Base-by-base conservation (phyloP, 2,329 filamentous ascomycete species). In the Purpureocillium takamizusanense region DNA sequence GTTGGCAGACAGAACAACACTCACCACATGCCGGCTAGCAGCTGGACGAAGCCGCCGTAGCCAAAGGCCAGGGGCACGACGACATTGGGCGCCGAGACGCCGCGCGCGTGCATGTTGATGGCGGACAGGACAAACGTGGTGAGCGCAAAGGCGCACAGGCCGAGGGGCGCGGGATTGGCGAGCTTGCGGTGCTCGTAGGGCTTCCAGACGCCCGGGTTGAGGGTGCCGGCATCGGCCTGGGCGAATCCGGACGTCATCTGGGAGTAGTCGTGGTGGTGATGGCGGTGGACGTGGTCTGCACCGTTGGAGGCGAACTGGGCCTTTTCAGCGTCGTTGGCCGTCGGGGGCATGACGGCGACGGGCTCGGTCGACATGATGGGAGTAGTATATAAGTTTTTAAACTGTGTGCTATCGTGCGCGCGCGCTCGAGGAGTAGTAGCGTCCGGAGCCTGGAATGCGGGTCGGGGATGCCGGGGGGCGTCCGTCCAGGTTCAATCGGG, bases 11-110 rank as follows among this genome's bases (percentile, higher is more conserved):
- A 21, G 16, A 23, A 31, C 11, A 4, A n/a, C 15, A 70, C 76
- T 60, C 72, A 87, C 86, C 86, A 92, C 86, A 90, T 92, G 66
- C 86, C 86, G 47, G 85, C 82, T 16, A 86, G 67, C 36, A 90
- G 69, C 66, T 92, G 86, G 31, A 89, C 77, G 13, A 88, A 67
- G 51, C 83, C 84, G 52, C 84, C 84, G 56, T 88, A 89, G 27
- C 74, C 84, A 49, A 82, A 81, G 4, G 83, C 83, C 21, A 81
- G 62, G 12, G 76, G 74, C 9, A 88, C 69, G 33, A 82, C 78
- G 39, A 90, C 73, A 55, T 78, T 83, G 34, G 83, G 79, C 3
- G 56, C 58, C 2, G 61, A 60, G 39, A 88, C 66, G 41, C 69
- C 71, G 11, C 78, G 73, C 3, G 79, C 66, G 38, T 75, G 68